Base-by-base conservation (phyloP, 768 basidiomycete species). In the Dentipellis fragilis region DNA sequence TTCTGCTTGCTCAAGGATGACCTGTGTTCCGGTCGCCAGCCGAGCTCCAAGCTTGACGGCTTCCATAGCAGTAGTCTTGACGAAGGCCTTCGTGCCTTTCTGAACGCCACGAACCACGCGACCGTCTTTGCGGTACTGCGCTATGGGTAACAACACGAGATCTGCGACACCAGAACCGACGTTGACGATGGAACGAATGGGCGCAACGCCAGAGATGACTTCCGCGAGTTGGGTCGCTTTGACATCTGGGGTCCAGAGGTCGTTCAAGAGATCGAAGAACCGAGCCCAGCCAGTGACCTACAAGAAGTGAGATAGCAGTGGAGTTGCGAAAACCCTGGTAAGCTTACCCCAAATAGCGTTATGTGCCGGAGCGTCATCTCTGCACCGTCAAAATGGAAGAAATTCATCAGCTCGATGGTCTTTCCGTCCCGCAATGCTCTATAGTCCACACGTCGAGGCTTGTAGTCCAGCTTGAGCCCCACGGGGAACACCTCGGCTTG, bases 311-410 rank as follows among this genome's bases (percentile, higher is more conserved):
- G 5, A 19, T 22, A 40, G 56, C 54, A 23, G 55, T 9, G 3
- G 6, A 29, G 6, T 29, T 6, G 21, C 12, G 12, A 38, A 3
- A 51, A 23, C 39, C 22, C 34, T 8, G 49, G 36, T 5, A 3
- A 45, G 12, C 91, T 65, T 67, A 97, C 94, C 34, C 96, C 96
- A 57, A 86, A 82, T 35, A 98, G 68, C 16, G 90, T 92, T 59
- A 98, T 86, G 64, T 96, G 93, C 55, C 96, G 78, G 52, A 99
- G 69, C 0, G 93, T 96, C 93, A 99, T 98, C 69, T 97, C 96
- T 3, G 95, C 89, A 0, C 92, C 94, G 63, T 98, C 96, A 61
- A 98, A 99, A 71, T 98, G 94, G 85, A 99, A 99, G 69, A 99
- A 98, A 67, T 99, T 99, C 95, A 99, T 98, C 48, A 99, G 71